These are phyloP conservation scores for Quercus bicolor DNA, from an alignment of 306 rosid genomes.

Conservation along the genomic window DNA sequence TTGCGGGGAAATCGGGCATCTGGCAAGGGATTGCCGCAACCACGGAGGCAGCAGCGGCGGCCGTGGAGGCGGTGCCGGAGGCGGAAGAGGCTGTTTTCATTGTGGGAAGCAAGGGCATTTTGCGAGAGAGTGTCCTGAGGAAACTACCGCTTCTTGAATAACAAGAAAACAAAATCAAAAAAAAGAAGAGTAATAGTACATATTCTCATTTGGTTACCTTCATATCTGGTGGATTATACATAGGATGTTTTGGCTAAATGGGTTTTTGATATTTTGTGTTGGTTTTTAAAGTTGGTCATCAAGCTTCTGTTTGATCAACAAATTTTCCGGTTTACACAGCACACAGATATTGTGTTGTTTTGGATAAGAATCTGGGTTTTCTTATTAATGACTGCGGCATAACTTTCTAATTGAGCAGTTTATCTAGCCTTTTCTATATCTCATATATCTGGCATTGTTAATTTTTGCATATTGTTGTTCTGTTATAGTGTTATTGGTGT, in stretches of 20 bases:
- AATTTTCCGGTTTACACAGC: constrained; percentile 20
- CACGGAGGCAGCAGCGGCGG: constrained; percentile 27
- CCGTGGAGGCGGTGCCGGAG: constrained; percentile 13
- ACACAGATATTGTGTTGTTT: constrained; percentile 24
- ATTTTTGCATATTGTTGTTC: not conserved
- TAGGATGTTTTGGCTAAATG: constrained; percentile 27
- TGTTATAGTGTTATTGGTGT: no score
- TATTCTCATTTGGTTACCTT: constrained; percentile 34
- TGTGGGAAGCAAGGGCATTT: constrained; percentile 79
- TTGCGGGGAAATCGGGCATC: constrained; percentile 66
- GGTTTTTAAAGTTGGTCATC: constrained; percentile 14
- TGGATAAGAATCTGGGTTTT: constrained; percentile 19
- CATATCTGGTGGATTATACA: constrained; percentile 28
- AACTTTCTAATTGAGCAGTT: constrained; percentile 5
- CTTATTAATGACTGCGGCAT: constrained; percentile 6
- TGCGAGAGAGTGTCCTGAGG: constrained; percentile 66
- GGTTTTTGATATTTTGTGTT: constrained; percentile 14
- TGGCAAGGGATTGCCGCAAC: constrained; percentile 66
- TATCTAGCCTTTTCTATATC: no score
- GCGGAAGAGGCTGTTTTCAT: constrained; percentile 41
- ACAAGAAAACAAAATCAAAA: constrained; percentile 1
- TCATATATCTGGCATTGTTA: not conserved
- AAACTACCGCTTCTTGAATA: constrained; percentile 22
- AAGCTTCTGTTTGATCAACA: constrained; percentile 16
- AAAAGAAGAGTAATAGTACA: constrained; percentile 57